phyloP scores from a whole-genome alignment of 2,329 filamentous ascomycete genomes.

The Phaeosphaeria sp. region DNA sequence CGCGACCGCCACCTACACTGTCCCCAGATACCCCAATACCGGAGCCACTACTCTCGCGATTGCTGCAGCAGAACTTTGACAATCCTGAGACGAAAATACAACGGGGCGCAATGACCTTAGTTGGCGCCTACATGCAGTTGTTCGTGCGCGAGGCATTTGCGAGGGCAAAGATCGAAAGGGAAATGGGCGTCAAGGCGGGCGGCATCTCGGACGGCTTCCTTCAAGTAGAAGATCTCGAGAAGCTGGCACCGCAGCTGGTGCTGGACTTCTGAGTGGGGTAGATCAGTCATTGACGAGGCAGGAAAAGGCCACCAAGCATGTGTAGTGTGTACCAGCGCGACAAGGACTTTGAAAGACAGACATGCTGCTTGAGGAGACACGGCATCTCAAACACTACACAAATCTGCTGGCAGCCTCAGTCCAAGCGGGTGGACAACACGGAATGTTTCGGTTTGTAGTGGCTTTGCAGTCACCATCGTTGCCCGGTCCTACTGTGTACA shows the following conservation, averaged over 20 bases:
- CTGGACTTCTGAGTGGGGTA: conserved; percentile 72
- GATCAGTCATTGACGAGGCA: not conserved
- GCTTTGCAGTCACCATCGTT: not conserved
- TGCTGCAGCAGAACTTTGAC: conserved; percentile 81
- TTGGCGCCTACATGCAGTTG: conserved; percentile 86
- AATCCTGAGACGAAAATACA: conserved; percentile 50
- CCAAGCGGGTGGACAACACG: not conserved
- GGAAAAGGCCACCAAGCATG: not conserved
- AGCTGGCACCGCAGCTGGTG: conserved; percentile 81
- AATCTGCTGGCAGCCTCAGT: not conserved
- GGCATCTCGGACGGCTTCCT: conserved; percentile 65
- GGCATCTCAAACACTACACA: not conserved
- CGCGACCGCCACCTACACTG: conserved; percentile 15
- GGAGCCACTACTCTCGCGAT: conserved; percentile 72
- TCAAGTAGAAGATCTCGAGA: conserved; percentile 90
- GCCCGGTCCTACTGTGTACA: not conserved
- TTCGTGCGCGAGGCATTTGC: conserved; percentile 91
- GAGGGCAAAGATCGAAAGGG: conserved; percentile 74
- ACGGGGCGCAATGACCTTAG: conserved; percentile 64
- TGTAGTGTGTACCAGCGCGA: not conserved
- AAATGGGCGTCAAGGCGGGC: conserved; percentile 47
- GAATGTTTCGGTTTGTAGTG: not conserved
- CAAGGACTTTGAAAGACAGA: not conserved
- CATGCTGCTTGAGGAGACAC: not conserved
- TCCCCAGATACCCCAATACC: conserved; percentile 63